A percentile compares a stretch with the other conserved stretches of the same genome.
These are phyloP conservation scores for Nematocida minor DNA, from an alignment of 371 early-diverging fungal genomes.

Conservation along the genomic window DNA sequence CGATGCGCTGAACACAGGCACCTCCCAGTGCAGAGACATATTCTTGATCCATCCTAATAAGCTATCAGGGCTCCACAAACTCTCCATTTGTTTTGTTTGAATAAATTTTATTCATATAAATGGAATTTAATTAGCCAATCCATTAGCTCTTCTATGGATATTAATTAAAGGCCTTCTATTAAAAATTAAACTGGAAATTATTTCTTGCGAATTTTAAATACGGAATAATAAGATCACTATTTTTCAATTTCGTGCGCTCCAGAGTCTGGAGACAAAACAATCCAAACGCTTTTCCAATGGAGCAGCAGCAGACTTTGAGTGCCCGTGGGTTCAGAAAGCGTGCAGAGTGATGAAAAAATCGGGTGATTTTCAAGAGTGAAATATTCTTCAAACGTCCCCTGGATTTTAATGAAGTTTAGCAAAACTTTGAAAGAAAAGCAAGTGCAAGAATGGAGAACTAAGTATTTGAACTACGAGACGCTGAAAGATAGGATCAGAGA, in stretches of 20 bases:
- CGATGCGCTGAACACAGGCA: conserved; percentile 31
- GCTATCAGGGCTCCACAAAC: neutral
- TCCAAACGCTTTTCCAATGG: too few species aligned
- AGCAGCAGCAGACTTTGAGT: too few species aligned
- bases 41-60: neutral
- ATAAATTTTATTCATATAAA: conserved; percentile 2
- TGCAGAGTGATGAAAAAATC: too few species aligned
- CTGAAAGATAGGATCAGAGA: conserved; percentile 32
- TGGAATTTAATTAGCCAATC: neutral
- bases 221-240: too few species aligned
- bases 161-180: too few species aligned
- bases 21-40: conserved; percentile 40
- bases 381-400: conserved; percentile 16
- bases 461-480: conserved; percentile 57
- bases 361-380: conserved; percentile 7
- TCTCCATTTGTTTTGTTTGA: conserved; percentile 21
- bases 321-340: too few species aligned
- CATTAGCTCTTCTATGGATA: too few species aligned
- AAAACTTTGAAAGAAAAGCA: conserved; percentile 59
- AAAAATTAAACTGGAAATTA: too few species aligned
- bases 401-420: conserved; percentile 60
- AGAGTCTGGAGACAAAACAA: too few species aligned
- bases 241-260: too few species aligned
- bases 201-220: too few species aligned
- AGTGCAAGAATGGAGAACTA: conserved; percentile 62